Percentiles rank a stretch among this genome's conserved stretches.
These are phyloP conservation scores for Nidula microcarpa DNA, from an alignment of 768 basidiomycete species.

Conservation along the genomic window DNA sequence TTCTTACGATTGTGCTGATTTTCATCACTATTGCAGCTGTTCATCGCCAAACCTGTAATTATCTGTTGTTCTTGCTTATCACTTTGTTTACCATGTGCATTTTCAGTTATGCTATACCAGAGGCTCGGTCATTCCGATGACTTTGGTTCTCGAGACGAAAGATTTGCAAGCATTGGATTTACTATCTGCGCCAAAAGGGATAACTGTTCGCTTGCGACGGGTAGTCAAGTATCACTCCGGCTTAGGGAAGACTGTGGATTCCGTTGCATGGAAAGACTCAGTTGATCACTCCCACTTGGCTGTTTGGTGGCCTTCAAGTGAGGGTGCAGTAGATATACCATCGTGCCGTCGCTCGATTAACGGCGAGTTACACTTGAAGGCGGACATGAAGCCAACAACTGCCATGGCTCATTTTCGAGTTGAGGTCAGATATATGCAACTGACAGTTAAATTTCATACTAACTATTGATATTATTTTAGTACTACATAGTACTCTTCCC, in stretches of 20 bases:
- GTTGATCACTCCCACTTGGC: slow-evolving; percentile 41
- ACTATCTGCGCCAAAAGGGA: slow-evolving; percentile 35
- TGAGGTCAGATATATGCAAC: slow-evolving; percentile 37
- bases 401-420: slow-evolving; percentile 50
- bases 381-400: slow-evolving; percentile 49
- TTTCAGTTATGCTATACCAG: slow-evolving; percentile 47
- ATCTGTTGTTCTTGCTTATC: not conserved
- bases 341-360: slow-evolving; percentile 40
- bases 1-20: slow-evolving; percentile 1
- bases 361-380: slow-evolving; percentile 49
- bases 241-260: slow-evolving; percentile 25
- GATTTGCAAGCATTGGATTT: slow-evolving; percentile 32
- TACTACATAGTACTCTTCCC: slow-evolving; percentile 43
- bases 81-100: slow-evolving; percentile 4
- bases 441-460: no score
- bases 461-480: no score
- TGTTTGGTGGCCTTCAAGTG: slow-evolving; percentile 44
- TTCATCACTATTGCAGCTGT: slow-evolving; percentile 28
- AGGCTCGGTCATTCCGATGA: slow-evolving; percentile 45
- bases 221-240: slow-evolving; percentile 39
- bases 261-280: slow-evolving; percentile 42
- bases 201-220: slow-evolving; percentile 35
- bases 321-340: slow-evolving; percentile 18
- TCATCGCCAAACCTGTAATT: slow-evolving; percentile 44
- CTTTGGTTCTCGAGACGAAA: slow-evolving; percentile 40